Percentiles rank a stretch among this genome's conserved stretches.
phyloP scores from a whole-genome alignment of 176 grass and related monocot genomes.

The Aegilops tauschii region DNA sequence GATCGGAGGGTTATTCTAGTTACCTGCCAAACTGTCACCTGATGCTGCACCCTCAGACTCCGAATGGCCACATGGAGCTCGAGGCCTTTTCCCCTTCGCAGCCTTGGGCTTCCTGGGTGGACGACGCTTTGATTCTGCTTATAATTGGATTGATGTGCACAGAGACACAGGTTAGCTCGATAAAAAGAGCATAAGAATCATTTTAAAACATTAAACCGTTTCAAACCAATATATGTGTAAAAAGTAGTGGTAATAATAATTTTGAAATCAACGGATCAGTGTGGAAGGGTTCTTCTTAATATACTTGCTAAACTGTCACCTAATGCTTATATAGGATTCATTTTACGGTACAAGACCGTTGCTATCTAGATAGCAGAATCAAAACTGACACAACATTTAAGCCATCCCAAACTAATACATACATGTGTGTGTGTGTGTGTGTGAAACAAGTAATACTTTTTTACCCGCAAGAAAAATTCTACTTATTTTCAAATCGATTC shows the following conservation, averaged over 20 bases:
- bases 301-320: neutral
- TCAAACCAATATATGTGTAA: neutral
- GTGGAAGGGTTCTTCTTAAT: neutral
- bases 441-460: no score
- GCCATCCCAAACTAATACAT: neutral
- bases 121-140: neutral
- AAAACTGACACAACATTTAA: neutral
- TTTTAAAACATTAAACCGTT: neutral
- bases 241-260: neutral
- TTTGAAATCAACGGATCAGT: neutral
- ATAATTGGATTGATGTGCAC: neutral
- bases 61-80: neutral
- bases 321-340: neutral
- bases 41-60: neutral
- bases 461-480: neutral
- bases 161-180: neutral
- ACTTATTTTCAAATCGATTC: neutral
- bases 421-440: no score
- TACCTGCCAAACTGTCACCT: neutral
- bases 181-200: neutral
- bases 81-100: neutral
- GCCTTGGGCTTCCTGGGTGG: neutral
- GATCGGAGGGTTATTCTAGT: neutral
- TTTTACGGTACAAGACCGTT: neutral
- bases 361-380: neutral